Base-by-base conservation (phyloP, 228 moss, liverwort and hornwort species). In the Sphagnum fallax region DNA sequence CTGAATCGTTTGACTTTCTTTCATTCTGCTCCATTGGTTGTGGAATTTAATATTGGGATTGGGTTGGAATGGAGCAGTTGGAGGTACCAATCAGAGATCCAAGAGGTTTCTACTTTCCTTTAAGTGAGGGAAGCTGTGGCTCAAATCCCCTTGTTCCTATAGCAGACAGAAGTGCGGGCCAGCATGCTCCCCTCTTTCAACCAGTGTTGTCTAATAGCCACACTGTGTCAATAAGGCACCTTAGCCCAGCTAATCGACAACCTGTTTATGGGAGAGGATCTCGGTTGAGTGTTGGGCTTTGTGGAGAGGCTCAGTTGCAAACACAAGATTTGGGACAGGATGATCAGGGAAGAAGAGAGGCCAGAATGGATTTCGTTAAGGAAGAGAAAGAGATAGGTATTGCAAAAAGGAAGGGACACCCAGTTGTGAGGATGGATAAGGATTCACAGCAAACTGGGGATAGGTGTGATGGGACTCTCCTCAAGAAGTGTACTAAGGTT, bases 71-170 rank as follows among this genome's bases (percentile, higher is more conserved):
- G 32, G 32, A 32, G 32, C 32, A 32, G 32, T 32, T 32, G 32
- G 51, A 59, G 69, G 61, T 67, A 10, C 6, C 72, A 55, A 52
- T 15, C 16, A 72, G 67, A 62, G 71, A 79, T 52, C 65, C 68
- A 51, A 74, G 49, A 62, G 61, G 63, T 49, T 76, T 53, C 8
- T 48, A 49, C 57, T 63, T 67, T 66, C 53, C 63, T 6, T 7
- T 71, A 50, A 15, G 69, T 66, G 83, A 83, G 71, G 72, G 67
- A n/a, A 83, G 83, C 70, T 76, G 76, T 58, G 83, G 76, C 63
- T 79, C 83, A n/a, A 49, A 60, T 61, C 74, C 74, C 18, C 76
- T 77, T 53, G 53, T 79, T 51, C 10, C 68, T 63, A 70, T 69
- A 60, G 69, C 51, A 66, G 62, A 65, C 18, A 16, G 64, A 60